Evolutionary conservation across 1,284 basidiomycete genomes (phyloP), one percentile per base, ranked within the genome.

Genomic region (Malassezia restricta): DNA sequence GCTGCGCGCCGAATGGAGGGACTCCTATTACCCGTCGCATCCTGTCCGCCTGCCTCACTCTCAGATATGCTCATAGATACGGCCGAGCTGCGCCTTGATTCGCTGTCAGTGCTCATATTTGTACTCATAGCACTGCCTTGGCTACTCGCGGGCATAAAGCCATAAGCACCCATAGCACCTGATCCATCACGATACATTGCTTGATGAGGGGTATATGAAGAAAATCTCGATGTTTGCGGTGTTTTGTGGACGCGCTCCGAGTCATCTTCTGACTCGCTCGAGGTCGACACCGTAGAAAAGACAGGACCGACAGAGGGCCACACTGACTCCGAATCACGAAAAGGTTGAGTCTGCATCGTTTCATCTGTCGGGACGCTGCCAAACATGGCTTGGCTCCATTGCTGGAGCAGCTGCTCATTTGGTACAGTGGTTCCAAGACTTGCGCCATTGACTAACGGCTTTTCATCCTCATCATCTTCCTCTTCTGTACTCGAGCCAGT

Each of bases 141-240:
- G 52, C 68, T 71, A 15, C 66, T 60, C 0, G 66, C 61, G 20
- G 20, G 20, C 29, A 71, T 71, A 44, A 68, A 66, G 8, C 65
- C 65, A 42, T 71, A 71, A 2, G 63, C 68, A 8, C 65, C 57
- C 48, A 66, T 28, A 5, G 57, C 55, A 15, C 62, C 64, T 0
- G 62, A 63, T 48, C 15, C 37, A 8, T 33, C 24, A 20, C 31
- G 31, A 8, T 17, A 24, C 4, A 53, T 33, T 5, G 44, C 37
- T 8, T 30, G 5, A 30, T 24, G 8, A 30, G 12, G 31, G 33
- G 33, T 35, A 35, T 35, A 15, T 31, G 40, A 11, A 40, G 11
- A 17, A 20, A 24, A 15, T 24, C 24, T 9, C 24, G 29, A 7
- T 8, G 14, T 17, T 24, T 15, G 12, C 9, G 35, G 39, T 11